Base-by-base conservation (phyloP, 106 monocot species). In the Iris macrosiphon region DNA sequence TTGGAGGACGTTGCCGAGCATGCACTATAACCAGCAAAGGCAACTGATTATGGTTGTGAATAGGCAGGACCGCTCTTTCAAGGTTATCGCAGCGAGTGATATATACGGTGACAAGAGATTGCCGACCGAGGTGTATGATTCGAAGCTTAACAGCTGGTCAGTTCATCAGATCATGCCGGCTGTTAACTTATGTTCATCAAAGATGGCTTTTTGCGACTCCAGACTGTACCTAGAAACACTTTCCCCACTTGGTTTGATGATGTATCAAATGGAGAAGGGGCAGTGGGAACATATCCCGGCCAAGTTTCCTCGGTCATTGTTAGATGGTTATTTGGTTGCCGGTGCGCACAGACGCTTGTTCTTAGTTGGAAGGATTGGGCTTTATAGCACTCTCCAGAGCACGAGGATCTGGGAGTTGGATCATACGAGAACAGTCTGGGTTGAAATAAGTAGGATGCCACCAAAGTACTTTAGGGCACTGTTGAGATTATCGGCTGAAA, bases 401-500 rank as follows among this genome's bases (percentile, higher is more conserved):
- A 88, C 83, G 83, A 69, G 74, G 52, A 84, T 89, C 37, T 89
- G 89, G 89, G 89, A 89, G 51, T 52, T 89, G 49, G 89, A 89
- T 70, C 84, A 84, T 75, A 77, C 49, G 19, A 84, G 72, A 60
- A 73, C 57, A 18, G 46, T 77, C 8, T 89, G 84, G 89, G 71
- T 69, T 19, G 89, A 89, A 67, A 84, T 84, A 63, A 80, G 64
- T 58, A 77, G 84, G 69, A 89, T 89, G 84, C 89, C 89, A 11
- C 80, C 89, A 34, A 89, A 71, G 60, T 70, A 84, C 69, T 79
- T 89, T 38, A 74, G 89, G 57, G 57, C 73, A 21, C 52, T 84
- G n/a, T 49, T 89, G 67, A 71, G 89, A 55, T 55, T 89, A 58
- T 84, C 89, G 17, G 80, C 89, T 26, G 89, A 84, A 67, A 64